phyloP scores from a whole-genome alignment of 2,329 filamentous ascomycete species.

The Neocatenulostroma microsporum region DNA sequence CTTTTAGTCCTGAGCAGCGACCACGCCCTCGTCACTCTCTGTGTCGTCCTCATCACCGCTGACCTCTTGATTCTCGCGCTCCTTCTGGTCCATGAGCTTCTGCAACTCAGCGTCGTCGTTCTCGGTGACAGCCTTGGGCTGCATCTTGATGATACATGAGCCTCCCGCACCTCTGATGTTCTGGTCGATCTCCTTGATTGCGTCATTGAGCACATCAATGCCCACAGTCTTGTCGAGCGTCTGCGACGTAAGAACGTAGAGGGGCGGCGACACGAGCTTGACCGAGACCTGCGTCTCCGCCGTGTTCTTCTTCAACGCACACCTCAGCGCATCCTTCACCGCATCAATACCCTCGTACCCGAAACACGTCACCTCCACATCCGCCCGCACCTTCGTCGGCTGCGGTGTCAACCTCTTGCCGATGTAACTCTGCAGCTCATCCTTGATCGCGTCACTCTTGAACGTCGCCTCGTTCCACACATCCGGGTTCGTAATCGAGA shows the following conservation, averaged over 20 bases:
- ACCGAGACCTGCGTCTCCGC: constrained; percentile 93
- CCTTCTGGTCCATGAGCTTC: constrained; percentile 97
- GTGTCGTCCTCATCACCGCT: constrained; percentile 95
- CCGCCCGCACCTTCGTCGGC: constrained; percentile 97
- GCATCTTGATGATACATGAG: constrained; percentile 88
- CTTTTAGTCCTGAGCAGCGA: constrained; percentile 36
- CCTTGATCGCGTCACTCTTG: constrained; percentile 72
- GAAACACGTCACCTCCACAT: constrained; percentile 86
- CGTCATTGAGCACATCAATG: constrained; percentile 75
- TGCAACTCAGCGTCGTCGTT: constrained; percentile 95
- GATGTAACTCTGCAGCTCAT: constrained; percentile 92
- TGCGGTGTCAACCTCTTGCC: constrained; percentile 94
- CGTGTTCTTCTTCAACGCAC: constrained; percentile 88
- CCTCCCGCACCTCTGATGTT: constrained; percentile 74
- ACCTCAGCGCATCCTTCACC: constrained; percentile 85
- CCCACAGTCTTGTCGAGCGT: constrained; percentile 88
- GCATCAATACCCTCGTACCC: constrained; percentile 98
- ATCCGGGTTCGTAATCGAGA: constrained; percentile 95
- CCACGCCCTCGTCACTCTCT: constrained; percentile 84
- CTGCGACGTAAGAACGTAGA: constrained; percentile 93
- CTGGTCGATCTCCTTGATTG: constrained; percentile 76
- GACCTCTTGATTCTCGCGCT: constrained; percentile 95
- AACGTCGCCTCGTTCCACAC: constrained; percentile 93
- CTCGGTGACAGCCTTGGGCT: constrained; percentile 97
- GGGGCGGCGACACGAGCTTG: constrained; percentile 91